Evolutionary conservation across 2,329 filamentous ascomycete species (phyloP).

Genomic region (Aspergillus hiratsukae): DNA sequence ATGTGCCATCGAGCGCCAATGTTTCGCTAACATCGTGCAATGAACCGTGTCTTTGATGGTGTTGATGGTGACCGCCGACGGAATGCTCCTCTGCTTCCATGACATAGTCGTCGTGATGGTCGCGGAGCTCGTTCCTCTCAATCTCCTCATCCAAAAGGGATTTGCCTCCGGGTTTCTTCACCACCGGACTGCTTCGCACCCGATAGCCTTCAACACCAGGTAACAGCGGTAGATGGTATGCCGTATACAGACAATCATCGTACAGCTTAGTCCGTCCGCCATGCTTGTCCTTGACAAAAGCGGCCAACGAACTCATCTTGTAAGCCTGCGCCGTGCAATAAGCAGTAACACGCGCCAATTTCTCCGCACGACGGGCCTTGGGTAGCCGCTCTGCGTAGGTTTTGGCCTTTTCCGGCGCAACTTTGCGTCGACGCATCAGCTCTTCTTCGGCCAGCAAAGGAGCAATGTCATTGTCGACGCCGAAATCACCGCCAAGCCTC

Average conservation of each 20-base stretch:
- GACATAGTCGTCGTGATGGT: conserved; percentile 89
- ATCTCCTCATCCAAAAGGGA: conserved; percentile 93
- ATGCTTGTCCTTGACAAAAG: conserved; percentile 83
- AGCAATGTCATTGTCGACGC: conserved; percentile 50
- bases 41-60: conserved; percentile 20
- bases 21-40: conserved; percentile 7
- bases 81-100: conserved; percentile 56
- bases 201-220: conserved; percentile 83
- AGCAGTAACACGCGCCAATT: conserved; percentile 83
- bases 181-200: conserved; percentile 79
- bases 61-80: conserved; percentile 32
- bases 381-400: conserved; percentile 91
- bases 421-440: conserved; percentile 51
- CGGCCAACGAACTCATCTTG: conserved; percentile 80
- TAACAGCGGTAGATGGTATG: conserved; percentile 87
- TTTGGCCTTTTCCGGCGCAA: conserved; percentile 60
- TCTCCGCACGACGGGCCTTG: conserved; percentile 80
- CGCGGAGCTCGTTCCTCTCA: conserved; percentile 81
- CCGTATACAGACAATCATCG: conserved; percentile 93
- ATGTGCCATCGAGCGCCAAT: background rate
- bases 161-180: conserved; percentile 90
- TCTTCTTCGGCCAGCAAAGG: conserved; percentile 57
- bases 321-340: conserved; percentile 95
- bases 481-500: conserved; percentile 49
- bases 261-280: conserved; percentile 92